Evolutionary conservation across 768 basidiomycete genomes (phyloP).

Genomic region (Auricularia sp.): DNA sequence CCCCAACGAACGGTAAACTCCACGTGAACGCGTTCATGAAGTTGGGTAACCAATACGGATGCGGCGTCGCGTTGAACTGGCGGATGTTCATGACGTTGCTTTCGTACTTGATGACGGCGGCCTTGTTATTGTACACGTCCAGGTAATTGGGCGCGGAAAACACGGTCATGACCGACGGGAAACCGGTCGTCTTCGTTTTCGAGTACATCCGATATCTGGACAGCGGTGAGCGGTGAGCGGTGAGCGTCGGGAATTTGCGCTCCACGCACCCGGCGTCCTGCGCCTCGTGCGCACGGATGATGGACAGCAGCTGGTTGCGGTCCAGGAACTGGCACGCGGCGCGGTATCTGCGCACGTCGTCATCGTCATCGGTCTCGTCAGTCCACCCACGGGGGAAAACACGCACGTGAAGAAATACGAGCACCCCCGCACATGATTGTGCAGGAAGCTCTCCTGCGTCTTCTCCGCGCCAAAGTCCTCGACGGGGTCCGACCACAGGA

Average conservation of each 20-base stretch:
- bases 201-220: slow-evolving; percentile 37
- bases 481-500: slow-evolving; percentile 41
- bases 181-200: slow-evolving; percentile 40
- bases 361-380: background rate
- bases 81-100: slow-evolving; percentile 41
- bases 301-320: slow-evolving; percentile 35
- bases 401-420: slow-evolving; percentile 40
- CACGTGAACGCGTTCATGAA: slow-evolving; percentile 46
- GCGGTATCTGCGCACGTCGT: slow-evolving; percentile 23
- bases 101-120: slow-evolving; percentile 44
- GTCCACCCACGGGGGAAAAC: too few species aligned
- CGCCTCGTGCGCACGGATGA: slow-evolving; percentile 42
- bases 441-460: slow-evolving; percentile 33
- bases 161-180: slow-evolving; percentile 44
- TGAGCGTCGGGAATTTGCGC: background rate
- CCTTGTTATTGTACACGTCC: slow-evolving; percentile 44
- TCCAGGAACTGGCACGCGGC: slow-evolving; percentile 41
- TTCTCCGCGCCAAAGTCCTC: slow-evolving; percentile 39
- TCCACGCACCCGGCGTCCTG: slow-evolving; percentile 35
- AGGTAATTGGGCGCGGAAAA: slow-evolving; percentile 41
- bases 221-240: background rate
- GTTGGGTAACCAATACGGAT: slow-evolving; percentile 41
- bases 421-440: slow-evolving; percentile 41
- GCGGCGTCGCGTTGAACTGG: slow-evolving; percentile 40
- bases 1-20: slow-evolving; percentile 39